These are phyloP conservation scores for Blastocrithidia nonstop DNA, from an alignment of 208 protist species.

Conservation along the genomic window DNA sequence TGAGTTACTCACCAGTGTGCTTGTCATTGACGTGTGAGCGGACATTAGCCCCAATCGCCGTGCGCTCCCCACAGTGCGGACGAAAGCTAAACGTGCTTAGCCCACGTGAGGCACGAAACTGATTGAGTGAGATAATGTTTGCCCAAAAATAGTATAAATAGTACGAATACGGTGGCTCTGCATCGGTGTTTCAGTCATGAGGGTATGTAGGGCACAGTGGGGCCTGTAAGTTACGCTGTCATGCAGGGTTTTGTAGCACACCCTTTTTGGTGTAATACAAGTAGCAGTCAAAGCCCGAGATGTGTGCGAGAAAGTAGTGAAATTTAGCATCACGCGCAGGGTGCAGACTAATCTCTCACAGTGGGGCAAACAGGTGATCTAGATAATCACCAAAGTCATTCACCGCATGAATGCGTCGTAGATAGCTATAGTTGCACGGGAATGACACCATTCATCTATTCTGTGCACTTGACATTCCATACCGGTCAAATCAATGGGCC, in stretches of 20 bases:
- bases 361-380: slow-evolving; percentile 92
- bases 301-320: slow-evolving; percentile 91
- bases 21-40: no score
- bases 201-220: slow-evolving; percentile 63
- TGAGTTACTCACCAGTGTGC: slow-evolving; percentile 86
- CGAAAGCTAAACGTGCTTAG: slow-evolving; percentile 86
- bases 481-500: slow-evolving; percentile 91
- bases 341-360: slow-evolving; percentile 96
- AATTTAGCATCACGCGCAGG: slow-evolving; percentile 90
- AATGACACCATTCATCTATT: slow-evolving; percentile 95
- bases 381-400: slow-evolving; percentile 91
- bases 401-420: slow-evolving; percentile 59
- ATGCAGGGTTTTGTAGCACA: slow-evolving; percentile 44
- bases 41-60: no score
- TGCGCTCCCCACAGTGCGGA: slow-evolving; percentile 93
- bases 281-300: slow-evolving; percentile 93
- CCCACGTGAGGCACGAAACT: slow-evolving; percentile 76
- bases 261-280: slow-evolving; percentile 95
- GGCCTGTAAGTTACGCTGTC: slow-evolving; percentile 83
- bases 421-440: slow-evolving; percentile 81
- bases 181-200: slow-evolving; percentile 79
- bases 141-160: slow-evolving; percentile 98
- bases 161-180: slow-evolving; percentile 97
- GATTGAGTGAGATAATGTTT: slow-evolving; percentile 95
- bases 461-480: slow-evolving; percentile 91